Percentiles rank a stretch among this genome's conserved stretches.
Conservation (phyloP, 2,329 filamentous ascomycete species). For the Colletotrichum higginsianum region DNA sequence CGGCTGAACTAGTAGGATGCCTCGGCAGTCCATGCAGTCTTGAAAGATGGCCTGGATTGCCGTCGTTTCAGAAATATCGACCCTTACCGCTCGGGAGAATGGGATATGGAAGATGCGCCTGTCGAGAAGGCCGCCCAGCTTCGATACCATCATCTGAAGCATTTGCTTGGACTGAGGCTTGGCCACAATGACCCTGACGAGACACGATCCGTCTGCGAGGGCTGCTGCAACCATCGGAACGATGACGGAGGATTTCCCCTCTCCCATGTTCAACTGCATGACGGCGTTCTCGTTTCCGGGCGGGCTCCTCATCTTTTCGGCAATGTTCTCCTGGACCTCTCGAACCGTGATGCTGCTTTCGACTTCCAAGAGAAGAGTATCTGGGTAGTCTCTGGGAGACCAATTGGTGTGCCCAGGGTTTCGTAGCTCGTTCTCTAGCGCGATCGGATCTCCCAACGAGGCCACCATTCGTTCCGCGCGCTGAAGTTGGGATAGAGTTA, state of each 20-base stretch:
- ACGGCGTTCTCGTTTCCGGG: constrained; percentile 61
- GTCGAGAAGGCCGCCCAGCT: constrained; percentile 69
- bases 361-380: constrained; percentile 75
- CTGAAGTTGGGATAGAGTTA: constrained; percentile 58
- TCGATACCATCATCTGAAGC: constrained; percentile 67
- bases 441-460: constrained; percentile 29
- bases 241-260: constrained; percentile 80
- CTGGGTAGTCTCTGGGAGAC: constrained; percentile 66
- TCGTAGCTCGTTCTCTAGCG: constrained; percentile 58
- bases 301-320: constrained; percentile 67
- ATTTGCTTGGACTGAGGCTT: constrained; percentile 76
- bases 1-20: constrained; percentile 73
- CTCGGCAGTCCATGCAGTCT: constrained; percentile 64
- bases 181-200: constrained; percentile 73
- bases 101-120: constrained; percentile 71
- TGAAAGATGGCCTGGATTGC: constrained; percentile 56
- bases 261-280: constrained; percentile 80
- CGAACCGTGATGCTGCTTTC: constrained; percentile 76
- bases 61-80: constrained; percentile 50
- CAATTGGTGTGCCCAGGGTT: constrained; percentile 72
- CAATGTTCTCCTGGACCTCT: constrained; percentile 70
- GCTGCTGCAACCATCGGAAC: constrained; percentile 72
- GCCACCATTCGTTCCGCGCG: constrained; percentile 58
- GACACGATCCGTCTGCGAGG: constrained; percentile 63
- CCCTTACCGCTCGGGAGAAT: constrained; percentile 66